phyloP scores from a whole-genome alignment of 768 basidiomycete genomes.

The Xanthoconium purpureum region DNA sequence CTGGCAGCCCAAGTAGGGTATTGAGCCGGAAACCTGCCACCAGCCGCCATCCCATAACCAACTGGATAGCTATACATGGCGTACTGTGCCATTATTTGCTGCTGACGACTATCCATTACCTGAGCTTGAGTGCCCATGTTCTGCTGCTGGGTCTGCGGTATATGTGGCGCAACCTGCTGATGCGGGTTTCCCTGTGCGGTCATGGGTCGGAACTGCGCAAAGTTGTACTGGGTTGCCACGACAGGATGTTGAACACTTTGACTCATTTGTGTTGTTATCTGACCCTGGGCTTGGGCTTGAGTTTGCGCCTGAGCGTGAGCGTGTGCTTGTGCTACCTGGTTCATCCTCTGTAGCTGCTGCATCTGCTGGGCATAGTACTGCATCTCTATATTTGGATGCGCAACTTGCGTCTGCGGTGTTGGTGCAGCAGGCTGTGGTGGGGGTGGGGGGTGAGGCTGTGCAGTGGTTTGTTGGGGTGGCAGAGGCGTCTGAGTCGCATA shows the following conservation, averaged over 20 bases:
- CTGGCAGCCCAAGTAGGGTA: conserved; percentile 26
- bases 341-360: conserved; percentile 18
- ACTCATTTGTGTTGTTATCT: conserved; percentile 23
- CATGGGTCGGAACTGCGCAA: conserved; percentile 34
- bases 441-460: conserved; percentile 25
- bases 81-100: conserved; percentile 32
- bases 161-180: conserved; percentile 23
- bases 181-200: conserved; percentile 27
- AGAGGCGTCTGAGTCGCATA: conserved; percentile 21
- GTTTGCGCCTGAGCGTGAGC: conserved; percentile 19
- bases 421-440: conserved; percentile 21
- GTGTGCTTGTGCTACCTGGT: conserved; percentile 22
- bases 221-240: conserved; percentile 33
- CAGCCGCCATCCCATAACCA: conserved; percentile 18
- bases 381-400: conserved; percentile 13
- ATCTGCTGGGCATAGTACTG: conserved; percentile 19
- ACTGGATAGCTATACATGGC: conserved; percentile 27
- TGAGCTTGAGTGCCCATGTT: conserved; percentile 24
- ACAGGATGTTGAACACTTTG: conserved; percentile 27
- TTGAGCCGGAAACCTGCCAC: conserved; percentile 15
- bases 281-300: conserved; percentile 23
- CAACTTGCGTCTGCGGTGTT: conserved; percentile 20
- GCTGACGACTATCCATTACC: conserved; percentile 26
- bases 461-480: conserved; percentile 19
- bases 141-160: conserved; percentile 30